Conservation (phyloP, 1,284 basidiomycete genomes). For the Malassezia brasiliensis region DNA sequence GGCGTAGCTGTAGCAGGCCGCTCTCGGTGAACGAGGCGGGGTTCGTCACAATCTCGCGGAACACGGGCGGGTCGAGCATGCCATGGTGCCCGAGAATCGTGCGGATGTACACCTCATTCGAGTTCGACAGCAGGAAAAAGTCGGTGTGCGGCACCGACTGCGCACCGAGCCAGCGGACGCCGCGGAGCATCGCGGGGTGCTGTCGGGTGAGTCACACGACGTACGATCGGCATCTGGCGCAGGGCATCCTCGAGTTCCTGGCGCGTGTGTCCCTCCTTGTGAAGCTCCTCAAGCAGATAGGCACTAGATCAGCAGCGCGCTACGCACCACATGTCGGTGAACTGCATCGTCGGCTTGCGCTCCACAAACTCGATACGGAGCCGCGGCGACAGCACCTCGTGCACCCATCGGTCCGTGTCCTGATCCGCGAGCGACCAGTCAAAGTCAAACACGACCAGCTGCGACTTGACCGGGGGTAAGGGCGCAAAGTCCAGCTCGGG, state of each 20-base stretch:
- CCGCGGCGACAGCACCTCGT: slow-evolving; percentile 78
- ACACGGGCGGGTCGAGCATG: slow-evolving; percentile 51
- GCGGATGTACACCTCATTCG: slow-evolving; percentile 87
- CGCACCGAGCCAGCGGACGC: slow-evolving; percentile 58
- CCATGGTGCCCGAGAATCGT: slow-evolving; percentile 50
- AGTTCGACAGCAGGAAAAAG: slow-evolving; percentile 85
- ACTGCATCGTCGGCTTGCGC: slow-evolving; percentile 61
- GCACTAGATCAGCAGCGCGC: slow-evolving; percentile 13
- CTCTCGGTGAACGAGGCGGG: slow-evolving; percentile 69
- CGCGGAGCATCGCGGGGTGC: slow-evolving; percentile 94
- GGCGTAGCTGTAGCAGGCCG: slow-evolving; percentile 66
- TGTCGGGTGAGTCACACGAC: slow-evolving; percentile 51
- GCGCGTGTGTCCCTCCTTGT: slow-evolving; percentile 52
- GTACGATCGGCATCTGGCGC: slow-evolving; percentile 71
- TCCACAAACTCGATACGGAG: slow-evolving; percentile 73
- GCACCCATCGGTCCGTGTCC: slow-evolving; percentile 91
- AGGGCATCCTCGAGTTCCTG: slow-evolving; percentile 70
- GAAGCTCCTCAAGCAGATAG: slow-evolving; percentile 31
- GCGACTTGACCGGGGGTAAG: slow-evolving; percentile 46
- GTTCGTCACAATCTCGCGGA: slow-evolving; percentile 83
- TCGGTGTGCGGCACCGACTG: slow-evolving; percentile 56
- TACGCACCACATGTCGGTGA: slow-evolving; percentile 63
- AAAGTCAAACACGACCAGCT: slow-evolving; percentile 90
- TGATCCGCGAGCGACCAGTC: slow-evolving; percentile 88
- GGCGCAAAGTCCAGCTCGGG: slow-evolving; percentile 19